A percentile compares a stretch with the other conserved stretches of the same genome.
These are phyloP conservation scores for Wakefieldia striispora DNA, from an alignment of 768 basidiomycete genomes.

Conservation along the genomic window DNA sequence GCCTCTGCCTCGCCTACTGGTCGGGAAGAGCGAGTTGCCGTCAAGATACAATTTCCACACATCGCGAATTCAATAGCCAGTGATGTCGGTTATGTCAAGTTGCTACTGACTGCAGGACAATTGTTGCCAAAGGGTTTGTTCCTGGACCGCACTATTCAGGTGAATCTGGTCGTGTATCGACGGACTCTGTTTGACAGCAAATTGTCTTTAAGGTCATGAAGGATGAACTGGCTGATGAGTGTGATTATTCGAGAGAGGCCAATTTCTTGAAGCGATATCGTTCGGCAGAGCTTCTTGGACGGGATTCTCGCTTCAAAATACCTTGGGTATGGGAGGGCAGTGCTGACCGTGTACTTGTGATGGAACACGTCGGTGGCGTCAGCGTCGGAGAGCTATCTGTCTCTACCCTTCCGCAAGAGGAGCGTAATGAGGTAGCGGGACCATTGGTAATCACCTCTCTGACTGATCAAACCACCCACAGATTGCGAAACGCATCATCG, in stretches of 20 bases:
- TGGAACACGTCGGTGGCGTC: slow-evolving; percentile 79
- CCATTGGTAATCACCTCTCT: not conserved
- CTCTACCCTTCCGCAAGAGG: slow-evolving; percentile 54
- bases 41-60: slow-evolving; percentile 95
- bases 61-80: slow-evolving; percentile 83
- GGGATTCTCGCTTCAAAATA: slow-evolving; percentile 70
- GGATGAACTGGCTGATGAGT: slow-evolving; percentile 88
- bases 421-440: slow-evolving; percentile 68
- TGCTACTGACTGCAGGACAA: slow-evolving; percentile 76
- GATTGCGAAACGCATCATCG: slow-evolving; percentile 83
- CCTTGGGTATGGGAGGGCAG: slow-evolving; percentile 86
- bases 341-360: slow-evolving; percentile 82
- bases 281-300: slow-evolving; percentile 46
- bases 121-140: slow-evolving; percentile 88
- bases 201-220: slow-evolving; percentile 68
- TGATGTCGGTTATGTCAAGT: slow-evolving; percentile 82
- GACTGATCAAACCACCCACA: slow-evolving; percentile 28
- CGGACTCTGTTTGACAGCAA: not conserved
- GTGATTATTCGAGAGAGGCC: slow-evolving; percentile 86
- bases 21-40: slow-evolving; percentile 57
- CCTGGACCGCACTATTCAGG: slow-evolving; percentile 82
- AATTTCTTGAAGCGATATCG: slow-evolving; percentile 62
- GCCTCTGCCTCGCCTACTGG: slow-evolving; percentile 53
- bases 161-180: slow-evolving; percentile 22
- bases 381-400: slow-evolving; percentile 71